Base-by-base conservation (phyloP, 1,139 yeast species). In the Yueomyces sp. region DNA sequence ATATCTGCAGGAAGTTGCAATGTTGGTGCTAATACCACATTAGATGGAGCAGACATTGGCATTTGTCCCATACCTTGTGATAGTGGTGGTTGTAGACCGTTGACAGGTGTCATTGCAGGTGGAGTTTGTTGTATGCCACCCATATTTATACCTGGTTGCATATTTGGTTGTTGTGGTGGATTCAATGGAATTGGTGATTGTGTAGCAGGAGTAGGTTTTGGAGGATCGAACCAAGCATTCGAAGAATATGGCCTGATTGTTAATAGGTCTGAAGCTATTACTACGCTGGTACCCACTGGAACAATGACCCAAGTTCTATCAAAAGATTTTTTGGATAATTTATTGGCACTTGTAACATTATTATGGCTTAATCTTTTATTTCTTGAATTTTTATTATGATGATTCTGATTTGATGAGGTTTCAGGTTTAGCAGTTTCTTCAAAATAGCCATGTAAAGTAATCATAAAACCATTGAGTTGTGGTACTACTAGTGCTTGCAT, bases 251-350 rank as follows among this genome's bases (percentile, higher is more conserved):
- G 73, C 49, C 96, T 74, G 1, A 91, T 64, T 5, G 78, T 70
- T 43, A 89, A 67, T 56, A 83, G 63, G 62, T 91, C 98, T 41
- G 94, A 81, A 11, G 95, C 96, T 33, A 91, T 78, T 26, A 89
- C 69, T 70, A 85, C 78, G 38, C 76, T 66, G 3, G 85, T 86
- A 49, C 72, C 70, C 19, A 79, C 75, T 1, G 91, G 93, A 4
- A 84, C 76, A 31, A 86, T 75, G n/a, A 85, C 69, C 60, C 91
- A 79, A 0, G 81, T 72, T 57, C 98, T 73, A 61, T 91, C 97
- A 62, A 91, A 91, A n/a, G 91, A 76, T 57, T 91, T 81, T 49
- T 69, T 68, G 29, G 75, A 65, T 39, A 81, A 64, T n/a, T 72
- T 62, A 34, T 70, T 63, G 42, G 69, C 67, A 56, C 62, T 45